A percentile compares a stretch with the other conserved stretches of the same genome.
Evolutionary conservation across 2,329 filamentous ascomycete species (phyloP).

Genomic region (Trichoderma sp.): DNA sequence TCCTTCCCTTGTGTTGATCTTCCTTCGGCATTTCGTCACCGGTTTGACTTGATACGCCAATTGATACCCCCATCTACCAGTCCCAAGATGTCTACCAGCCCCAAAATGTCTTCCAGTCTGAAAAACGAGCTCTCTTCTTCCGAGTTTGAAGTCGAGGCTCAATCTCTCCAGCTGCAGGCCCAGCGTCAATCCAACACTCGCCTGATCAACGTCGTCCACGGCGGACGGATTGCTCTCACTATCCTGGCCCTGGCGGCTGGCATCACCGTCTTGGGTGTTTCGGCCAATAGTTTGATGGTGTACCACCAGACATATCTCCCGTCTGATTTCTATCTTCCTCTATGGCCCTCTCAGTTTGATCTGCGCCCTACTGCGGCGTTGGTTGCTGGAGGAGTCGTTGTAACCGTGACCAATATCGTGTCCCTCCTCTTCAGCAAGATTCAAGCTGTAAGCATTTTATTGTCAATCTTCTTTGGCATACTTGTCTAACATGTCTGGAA

Average conservation of each 20-base stretch:
- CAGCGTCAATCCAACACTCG: conserved; percentile 39
- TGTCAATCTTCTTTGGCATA: not conserved
- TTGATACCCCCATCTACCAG: not conserved
- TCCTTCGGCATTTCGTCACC: not conserved
- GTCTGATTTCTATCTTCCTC: conserved; percentile 46
- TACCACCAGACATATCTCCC: conserved; percentile 54
- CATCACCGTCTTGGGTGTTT: conserved; percentile 52
- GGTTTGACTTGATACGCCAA: not conserved
- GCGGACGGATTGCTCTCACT: conserved; percentile 46
- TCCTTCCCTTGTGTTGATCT: not conserved
- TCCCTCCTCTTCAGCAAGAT: conserved; percentile 50
- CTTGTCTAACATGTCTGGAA: not conserved
- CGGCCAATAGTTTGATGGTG: conserved; percentile 52
- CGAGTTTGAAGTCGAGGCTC: conserved; percentile 48
- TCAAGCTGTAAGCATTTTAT: conserved; percentile 46
- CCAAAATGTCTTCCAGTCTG: conserved; percentile 29
- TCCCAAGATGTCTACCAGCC: conserved; percentile 23
- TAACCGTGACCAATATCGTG: conserved; percentile 46
- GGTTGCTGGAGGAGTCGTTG: conserved; percentile 49
- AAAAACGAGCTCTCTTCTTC: conserved; percentile 44
- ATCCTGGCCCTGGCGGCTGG: conserved; percentile 49
- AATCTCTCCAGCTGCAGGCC: conserved; percentile 34
- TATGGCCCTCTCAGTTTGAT: conserved; percentile 59
- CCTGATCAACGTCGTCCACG: conserved; percentile 42
- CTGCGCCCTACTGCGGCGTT: conserved; percentile 55